Conservation (phyloP, 805 yeast species). For the Cyberlindnera maritima region DNA sequence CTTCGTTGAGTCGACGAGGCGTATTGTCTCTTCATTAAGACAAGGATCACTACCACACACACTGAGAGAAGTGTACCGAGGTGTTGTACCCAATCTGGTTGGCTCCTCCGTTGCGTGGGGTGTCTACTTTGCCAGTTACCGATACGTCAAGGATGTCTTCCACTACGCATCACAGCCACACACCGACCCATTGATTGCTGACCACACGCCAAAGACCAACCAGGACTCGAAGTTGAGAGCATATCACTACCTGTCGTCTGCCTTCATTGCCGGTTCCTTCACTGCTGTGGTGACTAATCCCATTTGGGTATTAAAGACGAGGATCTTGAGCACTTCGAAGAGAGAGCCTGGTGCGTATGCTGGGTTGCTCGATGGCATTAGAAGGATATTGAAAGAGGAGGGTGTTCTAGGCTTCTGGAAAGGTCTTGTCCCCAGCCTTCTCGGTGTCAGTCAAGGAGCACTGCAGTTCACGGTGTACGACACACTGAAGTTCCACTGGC, state of each 20-base stretch:
- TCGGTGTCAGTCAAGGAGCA: conserved; percentile 88
- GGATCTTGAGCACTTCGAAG: conserved; percentile 47
- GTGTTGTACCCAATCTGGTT: conserved; percentile 52
- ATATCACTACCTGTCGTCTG: conserved; percentile 48
- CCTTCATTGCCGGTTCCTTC: conserved; percentile 68
- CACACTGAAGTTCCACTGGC: conserved; percentile 50
- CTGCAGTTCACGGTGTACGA: conserved; percentile 87
- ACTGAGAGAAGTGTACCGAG: conserved; percentile 20
- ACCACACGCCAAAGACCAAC: conserved; percentile 11
- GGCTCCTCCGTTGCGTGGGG: conserved; percentile 93
- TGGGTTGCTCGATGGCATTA: conserved; percentile 55
- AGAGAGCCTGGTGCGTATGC: conserved; percentile 49
- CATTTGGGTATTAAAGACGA: conserved; percentile 91
- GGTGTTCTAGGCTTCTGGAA: conserved; percentile 66
- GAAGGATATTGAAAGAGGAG: conserved; percentile 46
- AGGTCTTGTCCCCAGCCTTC: conserved; percentile 70
- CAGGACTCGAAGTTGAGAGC: conserved; percentile 38
- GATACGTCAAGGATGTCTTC: conserved; percentile 48
- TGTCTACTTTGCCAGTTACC: conserved; percentile 75
- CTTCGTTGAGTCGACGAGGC: conserved; percentile 8
- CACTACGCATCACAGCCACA: conserved; percentile 14
- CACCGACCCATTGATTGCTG: conserved; percentile 6
- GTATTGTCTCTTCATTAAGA: conserved; percentile 6
- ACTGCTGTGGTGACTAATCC: conserved; percentile 86
- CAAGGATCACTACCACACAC: conserved; percentile 17